Evolutionary conservation across 805 yeast species (phyloP), one percentile per base, ranked within the genome.

Genomic region (Maudiozyma pseudohumilis): DNA sequence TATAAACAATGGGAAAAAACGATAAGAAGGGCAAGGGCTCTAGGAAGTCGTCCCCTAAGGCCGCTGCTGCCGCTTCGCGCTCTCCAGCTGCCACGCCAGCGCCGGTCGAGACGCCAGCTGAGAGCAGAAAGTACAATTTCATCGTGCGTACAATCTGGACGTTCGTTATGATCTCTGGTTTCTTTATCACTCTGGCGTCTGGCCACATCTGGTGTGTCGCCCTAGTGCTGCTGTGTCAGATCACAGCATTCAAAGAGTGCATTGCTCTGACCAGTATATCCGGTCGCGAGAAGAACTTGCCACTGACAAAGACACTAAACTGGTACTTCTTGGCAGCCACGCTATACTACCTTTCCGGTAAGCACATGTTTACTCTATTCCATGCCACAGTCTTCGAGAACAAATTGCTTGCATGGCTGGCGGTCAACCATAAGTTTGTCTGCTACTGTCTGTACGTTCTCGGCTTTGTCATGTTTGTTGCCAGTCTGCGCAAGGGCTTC

Each of bases 271-370:
- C 92, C 17, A 84, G 80, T 47, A 64, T 63, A 28, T 88, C 96
- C 2, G 82, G 89, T 15, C 69, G 81, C 47, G 88, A 83, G 52
- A 81, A 79, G 56, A 83, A 84, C 40, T 64, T 92, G 49, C 94
- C 94, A 17, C 74, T 80, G 59, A 85, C 89, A 33, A 74, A 77
- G 40, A 71, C 82, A n/a, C 66, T 89, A 52, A 86, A 86, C 59
- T 89, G 96, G 96, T 89, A 89, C 64, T 83, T 88, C 47, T 65
- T 92, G 43, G 72, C 80, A 42, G 76, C 95, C n/a, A 79, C 95
- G 6, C 75, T 86, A 45, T 87, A 85, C 62, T 92, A 79, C 59
- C 67, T 92, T 52, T 95, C 92, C 54, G 95, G 96, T 38, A 84
- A 81, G 55, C 75, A 83, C 5, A 68, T 88, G 32, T 74, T 84